Percentiles rank a stretch among this genome's conserved stretches.
Evolutionary conservation across 805 yeast genomes (phyloP).

Genomic region (Starmerella stigmatis): DNA sequence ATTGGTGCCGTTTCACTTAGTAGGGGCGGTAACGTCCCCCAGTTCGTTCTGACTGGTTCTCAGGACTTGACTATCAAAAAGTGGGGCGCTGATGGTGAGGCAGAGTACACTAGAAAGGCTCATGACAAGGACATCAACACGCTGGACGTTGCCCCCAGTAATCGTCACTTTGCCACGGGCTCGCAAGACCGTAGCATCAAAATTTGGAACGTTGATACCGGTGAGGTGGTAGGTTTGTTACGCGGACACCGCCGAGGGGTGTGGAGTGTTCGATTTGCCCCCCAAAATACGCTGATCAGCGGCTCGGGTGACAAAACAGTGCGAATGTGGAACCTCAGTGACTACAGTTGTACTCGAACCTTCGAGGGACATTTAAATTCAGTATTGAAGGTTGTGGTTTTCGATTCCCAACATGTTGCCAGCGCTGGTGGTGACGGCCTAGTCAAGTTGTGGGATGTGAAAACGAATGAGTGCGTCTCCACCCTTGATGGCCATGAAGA

Average conservation of each 20-base stretch:
- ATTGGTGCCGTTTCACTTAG: slow-evolving; percentile 76
- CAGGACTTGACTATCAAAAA: slow-evolving; percentile 75
- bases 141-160: slow-evolving; percentile 82
- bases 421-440: slow-evolving; percentile 91
- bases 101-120: slow-evolving; percentile 86
- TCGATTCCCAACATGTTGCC: slow-evolving; percentile 45
- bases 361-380: slow-evolving; percentile 93
- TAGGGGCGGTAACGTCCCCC: slow-evolving; percentile 40
- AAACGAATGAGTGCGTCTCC: slow-evolving; percentile 64
- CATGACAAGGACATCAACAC: slow-evolving; percentile 95
- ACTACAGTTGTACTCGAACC: slow-evolving; percentile 65
- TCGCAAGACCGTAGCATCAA: slow-evolving; percentile 89
- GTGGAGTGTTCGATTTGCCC: slow-evolving; percentile 82
- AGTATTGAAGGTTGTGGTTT: slow-evolving; percentile 68
- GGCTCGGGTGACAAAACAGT: slow-evolving; percentile 89
- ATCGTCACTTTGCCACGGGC: slow-evolving; percentile 80
- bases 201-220: slow-evolving; percentile 75
- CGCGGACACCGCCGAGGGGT: slow-evolving; percentile 90
- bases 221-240: slow-evolving; percentile 75
- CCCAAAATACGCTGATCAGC: slow-evolving; percentile 61
- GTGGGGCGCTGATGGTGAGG: slow-evolving; percentile 51
- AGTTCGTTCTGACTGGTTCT: slow-evolving; percentile 69
- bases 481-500: slow-evolving; percentile 88
- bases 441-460: slow-evolving; percentile 77
- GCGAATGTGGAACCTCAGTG: slow-evolving; percentile 77